phyloP scores from a whole-genome alignment of 2,329 filamentous ascomycete species.

The Blastomyces gilchristii region DNA sequence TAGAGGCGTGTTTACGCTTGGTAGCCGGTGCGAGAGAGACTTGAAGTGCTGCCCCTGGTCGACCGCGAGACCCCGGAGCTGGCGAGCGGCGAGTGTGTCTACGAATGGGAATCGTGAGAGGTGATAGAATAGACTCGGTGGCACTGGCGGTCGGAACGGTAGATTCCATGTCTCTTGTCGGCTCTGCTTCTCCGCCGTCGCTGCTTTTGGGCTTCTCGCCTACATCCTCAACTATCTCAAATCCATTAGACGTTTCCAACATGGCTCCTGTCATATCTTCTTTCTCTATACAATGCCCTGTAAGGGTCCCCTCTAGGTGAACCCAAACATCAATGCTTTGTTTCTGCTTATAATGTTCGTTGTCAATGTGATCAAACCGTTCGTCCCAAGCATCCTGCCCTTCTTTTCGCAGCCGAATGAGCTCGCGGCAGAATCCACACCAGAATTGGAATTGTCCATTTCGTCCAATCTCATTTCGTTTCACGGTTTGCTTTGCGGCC shows the following conservation, averaged over 20 bases:
- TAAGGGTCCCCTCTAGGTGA: conserved; percentile 17
- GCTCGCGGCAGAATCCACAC: conserved; percentile 69
- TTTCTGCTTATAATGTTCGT: conserved; percentile 37
- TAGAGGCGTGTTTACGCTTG: not conserved
- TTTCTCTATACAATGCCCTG: not conserved
- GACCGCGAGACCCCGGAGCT: not conserved
- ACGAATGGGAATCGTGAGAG: not conserved
- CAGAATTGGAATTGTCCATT: conserved; percentile 61
- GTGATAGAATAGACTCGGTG: not conserved
- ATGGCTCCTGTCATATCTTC: not conserved
- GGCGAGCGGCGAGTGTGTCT: too few relatives aligned
- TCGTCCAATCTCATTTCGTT: conserved; percentile 51
- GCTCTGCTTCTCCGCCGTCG: not conserved
- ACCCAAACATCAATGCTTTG: conserved; percentile 28
- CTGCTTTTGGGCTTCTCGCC: not conserved
- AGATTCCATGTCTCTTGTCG: not conserved
- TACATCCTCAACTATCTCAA: not conserved
- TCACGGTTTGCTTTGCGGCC: conserved; percentile 28
- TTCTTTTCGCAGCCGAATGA: conserved; percentile 44
- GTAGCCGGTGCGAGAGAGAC: not conserved
- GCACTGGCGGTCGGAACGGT: not conserved
- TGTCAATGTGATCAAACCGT: conserved; percentile 64
- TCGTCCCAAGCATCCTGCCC: conserved; percentile 50
- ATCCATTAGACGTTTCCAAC: not conserved
- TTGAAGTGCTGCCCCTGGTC: not conserved